Percentiles rank a stretch among this genome's conserved stretches.
These are phyloP conservation scores for Eutypella sp. DNA, from an alignment of 2,329 filamentous ascomycete genomes.

Conservation along the genomic window DNA sequence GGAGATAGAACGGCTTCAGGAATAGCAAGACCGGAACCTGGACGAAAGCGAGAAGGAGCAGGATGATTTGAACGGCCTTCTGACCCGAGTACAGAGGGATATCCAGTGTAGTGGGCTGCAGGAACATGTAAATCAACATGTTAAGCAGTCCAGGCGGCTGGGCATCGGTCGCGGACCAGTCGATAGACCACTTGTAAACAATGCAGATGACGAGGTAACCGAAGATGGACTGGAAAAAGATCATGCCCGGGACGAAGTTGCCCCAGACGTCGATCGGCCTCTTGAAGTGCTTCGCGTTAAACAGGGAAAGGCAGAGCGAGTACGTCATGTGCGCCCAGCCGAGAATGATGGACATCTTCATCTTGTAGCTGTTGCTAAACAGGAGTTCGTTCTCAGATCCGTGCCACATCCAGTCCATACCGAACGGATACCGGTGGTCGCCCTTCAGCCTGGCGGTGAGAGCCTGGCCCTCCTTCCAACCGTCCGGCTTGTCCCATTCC, in stretches of 20 bases:
- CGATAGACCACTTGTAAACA: constrained; percentile 92
- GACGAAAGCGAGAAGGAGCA: constrained; percentile 75
- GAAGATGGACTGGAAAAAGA: constrained; percentile 99
- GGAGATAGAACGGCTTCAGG: constrained; percentile 92
- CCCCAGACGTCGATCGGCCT: constrained; percentile 93
- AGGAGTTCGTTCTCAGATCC: constrained; percentile 90
- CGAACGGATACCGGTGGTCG: constrained; percentile 88
- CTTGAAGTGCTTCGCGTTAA: constrained; percentile 95
- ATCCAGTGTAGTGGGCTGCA: constrained; percentile 72
- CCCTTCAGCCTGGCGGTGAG: constrained; percentile 63
- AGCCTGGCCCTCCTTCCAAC: constrained; percentile 60
- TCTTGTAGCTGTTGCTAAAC: constrained; percentile 98
- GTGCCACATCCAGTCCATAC: constrained; percentile 95
- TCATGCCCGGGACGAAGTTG: constrained; percentile 97
- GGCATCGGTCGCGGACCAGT: constrained; percentile 66
- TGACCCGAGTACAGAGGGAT: constrained; percentile 77
- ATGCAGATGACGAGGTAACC: constrained; percentile 93
- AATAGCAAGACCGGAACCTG: constrained; percentile 91
- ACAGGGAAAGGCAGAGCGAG: constrained; percentile 84
- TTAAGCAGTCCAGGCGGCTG: constrained; percentile 86
- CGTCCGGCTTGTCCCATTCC: constrained; percentile 66
- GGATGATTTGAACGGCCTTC: constrained; percentile 64
- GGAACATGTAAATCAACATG: constrained; percentile 99
- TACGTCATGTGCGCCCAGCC: constrained; percentile 99
- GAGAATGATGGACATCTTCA: constrained; percentile 98